Evolutionary conservation across 768 basidiomycete species (phyloP), one percentile per base, ranked within the genome.

Genomic region (Macrocybe gigantea): DNA sequence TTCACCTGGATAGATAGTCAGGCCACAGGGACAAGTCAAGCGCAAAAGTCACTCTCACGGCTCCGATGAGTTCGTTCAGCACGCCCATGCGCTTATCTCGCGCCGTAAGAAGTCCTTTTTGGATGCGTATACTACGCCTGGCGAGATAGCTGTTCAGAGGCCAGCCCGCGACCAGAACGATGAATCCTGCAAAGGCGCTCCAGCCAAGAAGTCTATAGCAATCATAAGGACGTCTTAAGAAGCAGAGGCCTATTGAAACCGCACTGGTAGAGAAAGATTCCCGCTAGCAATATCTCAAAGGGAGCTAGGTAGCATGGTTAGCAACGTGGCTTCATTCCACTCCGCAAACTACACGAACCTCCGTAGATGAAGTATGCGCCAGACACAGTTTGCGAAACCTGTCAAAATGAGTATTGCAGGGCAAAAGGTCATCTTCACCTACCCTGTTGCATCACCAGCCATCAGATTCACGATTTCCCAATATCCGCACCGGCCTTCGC

Each of bases 391-490:
- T 72, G 71, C 2, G 79, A 66, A 48, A 85, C 64, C 70, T 74
- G 9, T 37, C 31, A 6, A 39, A 38, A 41, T 5, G 15, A 37
- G 35, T 1, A n/a, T 42, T 33, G 10, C 12, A 33, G 22, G n/a
- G 22, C 35, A 37, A 44, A 38, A 29, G n/a, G 14, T 38, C 4
- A 32, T 11, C 30, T 11, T 29, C 33, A 60, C 66, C 35, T 41
- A 78, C 73, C 41, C 74, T 67, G 57, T 82, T 2, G 83, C 81
- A 60, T 91, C 88, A 6, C 79, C 81, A 10, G 87, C 82, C 90
- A 94, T 94, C 33, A 93, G 65, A 54, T 91, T 90, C 47, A 93
- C 88, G 45, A 94, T 89, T 93, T 93, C 9, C 93, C 93, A 9
- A 88, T 74, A 60, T 92, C 88, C 6, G 93, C 93, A 11, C 89